These are phyloP conservation scores for Trichoderma atrobrunneum DNA, from an alignment of 2,329 filamentous ascomycete genomes.

Conservation along the genomic window DNA sequence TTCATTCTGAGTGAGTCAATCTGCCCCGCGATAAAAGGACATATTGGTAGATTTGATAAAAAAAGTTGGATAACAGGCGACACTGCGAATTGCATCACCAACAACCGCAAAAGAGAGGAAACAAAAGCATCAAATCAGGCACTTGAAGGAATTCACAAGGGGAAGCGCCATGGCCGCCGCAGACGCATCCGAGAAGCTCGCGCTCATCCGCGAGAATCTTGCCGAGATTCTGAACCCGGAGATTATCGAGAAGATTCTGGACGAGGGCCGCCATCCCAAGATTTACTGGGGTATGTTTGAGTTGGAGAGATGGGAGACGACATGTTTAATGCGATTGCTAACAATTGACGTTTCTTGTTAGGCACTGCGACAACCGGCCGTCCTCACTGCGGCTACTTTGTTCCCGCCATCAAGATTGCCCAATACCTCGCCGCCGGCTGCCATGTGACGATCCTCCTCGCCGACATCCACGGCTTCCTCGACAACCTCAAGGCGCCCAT, in stretches of 20 bases:
- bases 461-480: slow-evolving; percentile 73
- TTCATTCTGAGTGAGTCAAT: slow-evolving; percentile 7
- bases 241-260: slow-evolving; percentile 71
- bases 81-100: background rate
- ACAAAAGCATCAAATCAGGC: background rate
- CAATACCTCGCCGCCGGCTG: slow-evolving; percentile 83
- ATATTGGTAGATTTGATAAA: background rate
- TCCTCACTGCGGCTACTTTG: slow-evolving; percentile 87
- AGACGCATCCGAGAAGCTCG: slow-evolving; percentile 59
- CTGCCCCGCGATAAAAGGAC: slow-evolving; percentile 9
- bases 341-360: slow-evolving; percentile 26
- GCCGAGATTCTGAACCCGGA: slow-evolving; percentile 81
- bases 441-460: slow-evolving; percentile 74
- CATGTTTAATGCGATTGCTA: background rate
- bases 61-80: background rate
- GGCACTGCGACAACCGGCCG: slow-evolving; percentile 81
- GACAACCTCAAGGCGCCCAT: slow-evolving; percentile 84
- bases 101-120: background rate
- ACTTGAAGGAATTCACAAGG: background rate
- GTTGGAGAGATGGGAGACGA: background rate
- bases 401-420: slow-evolving; percentile 84
- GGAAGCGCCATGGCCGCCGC: slow-evolving; percentile 9
- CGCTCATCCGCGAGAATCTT: slow-evolving; percentile 76
- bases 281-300: slow-evolving; percentile 72
- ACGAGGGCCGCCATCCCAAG: slow-evolving; percentile 67